Conservation (phyloP, 1,139 yeast species). For the Eremothecium gossypii region DNA sequence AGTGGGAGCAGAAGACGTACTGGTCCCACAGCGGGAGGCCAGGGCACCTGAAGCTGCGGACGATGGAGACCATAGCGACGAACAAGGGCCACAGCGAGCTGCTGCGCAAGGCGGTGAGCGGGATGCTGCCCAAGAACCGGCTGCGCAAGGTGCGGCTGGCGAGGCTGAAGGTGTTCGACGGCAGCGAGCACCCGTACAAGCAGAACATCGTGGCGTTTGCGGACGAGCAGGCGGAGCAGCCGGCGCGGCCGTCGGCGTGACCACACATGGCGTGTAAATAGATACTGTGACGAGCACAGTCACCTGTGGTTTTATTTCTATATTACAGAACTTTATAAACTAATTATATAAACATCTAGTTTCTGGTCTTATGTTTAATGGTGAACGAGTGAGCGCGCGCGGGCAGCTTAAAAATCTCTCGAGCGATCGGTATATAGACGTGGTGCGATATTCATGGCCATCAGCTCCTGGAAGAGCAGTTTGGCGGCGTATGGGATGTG, state of each 20-base stretch:
- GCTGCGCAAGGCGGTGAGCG: constrained; percentile 77
- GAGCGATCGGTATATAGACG: constrained; percentile 65
- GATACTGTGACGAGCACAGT: not conserved
- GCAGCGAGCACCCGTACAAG: constrained; percentile 78
- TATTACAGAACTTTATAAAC: constrained; percentile 4
- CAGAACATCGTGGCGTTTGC: constrained; percentile 79
- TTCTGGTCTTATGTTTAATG: not conserved
- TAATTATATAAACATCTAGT: not conserved
- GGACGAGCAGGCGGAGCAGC: constrained; percentile 53
- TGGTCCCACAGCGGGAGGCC: constrained; percentile 89
- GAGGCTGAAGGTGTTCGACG: constrained; percentile 80
- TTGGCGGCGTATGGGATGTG: constrained; percentile 98
- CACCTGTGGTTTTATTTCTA: constrained; percentile 1
- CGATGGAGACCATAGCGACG: constrained; percentile 69
- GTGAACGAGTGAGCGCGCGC: not conserved
- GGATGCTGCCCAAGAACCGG: constrained; percentile 91
- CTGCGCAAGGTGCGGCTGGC: constrained; percentile 71
- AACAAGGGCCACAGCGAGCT: constrained; percentile 84
- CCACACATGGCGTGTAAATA: not conserved
- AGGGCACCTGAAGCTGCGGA: constrained; percentile 73
- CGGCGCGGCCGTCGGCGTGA: not conserved
- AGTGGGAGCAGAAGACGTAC: constrained; percentile 73
- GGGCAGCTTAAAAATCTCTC: constrained; percentile 23
- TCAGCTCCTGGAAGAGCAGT: constrained; percentile 89
- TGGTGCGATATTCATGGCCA: constrained; percentile 97